phyloP scores from a whole-genome alignment of 805 yeast species.

The Nematodospora valgi region DNA sequence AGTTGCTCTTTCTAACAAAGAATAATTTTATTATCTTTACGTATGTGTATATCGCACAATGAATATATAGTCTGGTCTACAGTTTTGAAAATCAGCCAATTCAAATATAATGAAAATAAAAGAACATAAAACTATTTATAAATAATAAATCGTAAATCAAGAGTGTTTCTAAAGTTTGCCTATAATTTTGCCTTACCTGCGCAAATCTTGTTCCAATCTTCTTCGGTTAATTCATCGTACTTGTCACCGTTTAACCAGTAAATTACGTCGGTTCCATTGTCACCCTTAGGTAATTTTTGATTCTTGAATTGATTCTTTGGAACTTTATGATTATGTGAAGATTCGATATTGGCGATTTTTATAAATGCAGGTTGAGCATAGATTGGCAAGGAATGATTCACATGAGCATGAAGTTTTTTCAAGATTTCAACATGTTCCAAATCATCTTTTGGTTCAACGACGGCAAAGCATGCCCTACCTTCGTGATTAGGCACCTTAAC shows the following conservation, averaged over 20 bases:
- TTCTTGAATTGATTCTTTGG: conserved; percentile 65
- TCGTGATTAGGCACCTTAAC: conserved; percentile 81
- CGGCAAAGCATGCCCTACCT: conserved; percentile 92
- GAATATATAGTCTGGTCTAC: too few species aligned
- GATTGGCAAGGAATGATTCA: conserved; percentile 55
- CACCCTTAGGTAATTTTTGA: conserved; percentile 68
- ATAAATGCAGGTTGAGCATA: conserved; percentile 85
- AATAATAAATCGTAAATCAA: too few species aligned
- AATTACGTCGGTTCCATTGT: conserved; percentile 52
- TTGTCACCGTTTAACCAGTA: conserved; percentile 64
- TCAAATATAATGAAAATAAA: too few species aligned
- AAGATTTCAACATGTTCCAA: conserved; percentile 35
- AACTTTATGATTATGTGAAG: conserved; percentile 80
- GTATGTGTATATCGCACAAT: too few species aligned
- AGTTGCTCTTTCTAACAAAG: conserved; percentile 80
- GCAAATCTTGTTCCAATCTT: conserved; percentile 49
- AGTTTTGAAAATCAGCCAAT: too few species aligned
- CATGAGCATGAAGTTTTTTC: conserved; percentile 25
- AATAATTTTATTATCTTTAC: too few species aligned
- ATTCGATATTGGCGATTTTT: conserved; percentile 59
- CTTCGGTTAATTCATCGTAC: conserved; percentile 55
- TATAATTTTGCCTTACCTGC: conserved; percentile 39
- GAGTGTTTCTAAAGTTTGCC: too few species aligned
- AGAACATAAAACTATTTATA: too few species aligned
- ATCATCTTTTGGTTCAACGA: conserved; percentile 50